Percentiles rank a stretch among this genome's conserved stretches.
Evolutionary conservation across 371 early-diverging fungal genomes (phyloP).

Genomic region (Mortierella sp.): DNA sequence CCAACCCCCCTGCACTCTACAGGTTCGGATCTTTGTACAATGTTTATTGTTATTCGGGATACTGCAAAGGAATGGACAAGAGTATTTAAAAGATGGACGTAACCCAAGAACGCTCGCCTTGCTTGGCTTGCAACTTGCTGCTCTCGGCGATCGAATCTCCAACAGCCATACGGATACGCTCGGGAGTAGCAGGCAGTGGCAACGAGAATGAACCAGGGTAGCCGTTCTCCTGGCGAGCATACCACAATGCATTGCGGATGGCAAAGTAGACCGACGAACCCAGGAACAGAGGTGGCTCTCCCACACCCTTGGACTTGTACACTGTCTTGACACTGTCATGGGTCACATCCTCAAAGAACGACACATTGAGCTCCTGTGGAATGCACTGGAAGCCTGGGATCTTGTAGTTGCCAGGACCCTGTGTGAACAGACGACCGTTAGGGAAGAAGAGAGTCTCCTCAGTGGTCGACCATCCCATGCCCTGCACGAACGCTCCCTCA

Average conservation of each 20-base stretch:
- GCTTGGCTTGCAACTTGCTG: conserved; percentile 34
- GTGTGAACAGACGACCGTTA: conserved; percentile 72
- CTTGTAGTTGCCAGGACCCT: conserved; percentile 86
- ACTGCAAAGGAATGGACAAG: too few relatives aligned
- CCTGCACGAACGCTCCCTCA: conserved; percentile 86
- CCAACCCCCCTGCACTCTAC: too few relatives aligned
- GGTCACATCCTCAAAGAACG: conserved; percentile 66
- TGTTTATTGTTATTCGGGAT: too few relatives aligned
- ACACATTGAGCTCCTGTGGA: conserved; percentile 77
- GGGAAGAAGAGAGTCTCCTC: conserved; percentile 78
- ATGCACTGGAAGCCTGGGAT: conserved; percentile 82
- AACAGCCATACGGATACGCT: conserved; percentile 73
- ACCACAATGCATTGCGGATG: conserved; percentile 74
- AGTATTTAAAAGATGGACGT: conserved; percentile 33
- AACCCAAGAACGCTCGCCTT: conserved; percentile 52
- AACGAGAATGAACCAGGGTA: conserved; percentile 60
- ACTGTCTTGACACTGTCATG: conserved; percentile 72
- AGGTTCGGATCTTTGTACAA: too few relatives aligned
- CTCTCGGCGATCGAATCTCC: conserved; percentile 62
- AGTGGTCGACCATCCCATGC: conserved; percentile 79
- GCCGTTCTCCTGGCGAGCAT: conserved; percentile 62
- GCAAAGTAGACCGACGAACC: conserved; percentile 80
- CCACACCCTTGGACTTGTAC: conserved; percentile 82
- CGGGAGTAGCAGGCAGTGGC: conserved; percentile 77
- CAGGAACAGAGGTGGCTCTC: conserved; percentile 86